phyloP scores from a whole-genome alignment of 2,329 filamentous ascomycete genomes.

The Nigrospora sphaerica region DNA sequence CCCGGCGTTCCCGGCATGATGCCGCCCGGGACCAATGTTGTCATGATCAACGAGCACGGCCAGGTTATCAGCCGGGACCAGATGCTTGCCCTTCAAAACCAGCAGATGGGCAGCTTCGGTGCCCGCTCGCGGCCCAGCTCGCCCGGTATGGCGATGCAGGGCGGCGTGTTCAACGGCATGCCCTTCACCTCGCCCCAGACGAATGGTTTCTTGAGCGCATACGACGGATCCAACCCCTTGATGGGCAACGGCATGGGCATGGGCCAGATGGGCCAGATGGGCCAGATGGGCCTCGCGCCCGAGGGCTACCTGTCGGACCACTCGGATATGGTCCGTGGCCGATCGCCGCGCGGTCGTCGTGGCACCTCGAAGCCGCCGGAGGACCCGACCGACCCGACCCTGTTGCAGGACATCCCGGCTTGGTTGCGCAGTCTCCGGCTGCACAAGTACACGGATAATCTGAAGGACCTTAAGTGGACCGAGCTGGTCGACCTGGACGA shows the following conservation, averaged over 20 bases:
- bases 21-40: constrained; percentile 67
- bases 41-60: constrained; percentile 93
- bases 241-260: constrained; percentile 54
- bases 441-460: constrained; percentile 97
- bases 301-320: constrained; percentile 93
- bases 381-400: constrained; percentile 84
- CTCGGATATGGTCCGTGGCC: constrained; percentile 81
- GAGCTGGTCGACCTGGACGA: constrained; percentile 90
- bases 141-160: constrained; percentile 77
- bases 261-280: constrained; percentile 62
- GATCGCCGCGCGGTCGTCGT: constrained; percentile 84
- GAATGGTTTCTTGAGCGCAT: constrained; percentile 88
- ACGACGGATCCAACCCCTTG: constrained; percentile 68
- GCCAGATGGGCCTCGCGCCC: constrained; percentile 62
- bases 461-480: constrained; percentile 96
- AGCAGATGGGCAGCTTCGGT: constrained; percentile 51
- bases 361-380: constrained; percentile 97
- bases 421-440: constrained; percentile 92
- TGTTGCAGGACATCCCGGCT: constrained; percentile 90
- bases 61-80: constrained; percentile 83
- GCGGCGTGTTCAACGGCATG: constrained; percentile 46
- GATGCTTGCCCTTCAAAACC: constrained; percentile 71
- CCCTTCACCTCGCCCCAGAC: constrained; percentile 83
- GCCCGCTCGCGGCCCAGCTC: constrained; percentile 82
- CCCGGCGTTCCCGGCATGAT: constrained; percentile 56